Percentiles rank a stretch among this genome's conserved stretches.
Conservation (phyloP, 192 early-diverging fungal genomes). For the Backusella westeae region DNA sequence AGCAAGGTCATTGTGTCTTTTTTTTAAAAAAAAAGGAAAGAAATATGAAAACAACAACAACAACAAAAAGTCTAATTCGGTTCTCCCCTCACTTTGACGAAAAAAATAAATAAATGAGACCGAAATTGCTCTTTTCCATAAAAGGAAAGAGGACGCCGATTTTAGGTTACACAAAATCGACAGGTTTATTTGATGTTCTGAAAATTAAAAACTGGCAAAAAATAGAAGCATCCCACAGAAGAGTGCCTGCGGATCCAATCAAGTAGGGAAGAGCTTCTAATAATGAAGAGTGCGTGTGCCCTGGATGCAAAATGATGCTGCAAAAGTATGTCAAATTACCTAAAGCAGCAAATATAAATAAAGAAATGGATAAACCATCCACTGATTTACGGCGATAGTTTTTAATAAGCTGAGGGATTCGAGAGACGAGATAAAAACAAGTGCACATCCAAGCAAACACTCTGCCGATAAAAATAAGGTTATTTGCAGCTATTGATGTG, state of each 20-base stretch:
- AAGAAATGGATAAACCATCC: slow-evolving; percentile 67
- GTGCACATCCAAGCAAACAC: slow-evolving; percentile 71
- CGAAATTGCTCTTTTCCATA: background rate
- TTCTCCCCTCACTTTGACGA: background rate
- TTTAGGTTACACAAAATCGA: background rate
- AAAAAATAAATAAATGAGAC: background rate
- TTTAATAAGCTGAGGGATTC: slow-evolving; percentile 75
- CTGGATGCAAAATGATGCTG: slow-evolving; percentile 47
- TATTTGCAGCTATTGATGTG: background rate
- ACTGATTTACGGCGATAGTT: slow-evolving; percentile 59
- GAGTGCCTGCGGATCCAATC: slow-evolving; percentile 67
- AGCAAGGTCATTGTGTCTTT: background rate
- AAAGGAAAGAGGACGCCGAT: background rate
- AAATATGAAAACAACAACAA: background rate
- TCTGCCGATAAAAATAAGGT: slow-evolving; percentile 39
- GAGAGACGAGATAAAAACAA: slow-evolving; percentile 61
- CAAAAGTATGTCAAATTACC: slow-evolving; percentile 67
- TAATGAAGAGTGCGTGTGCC: slow-evolving; percentile 24
- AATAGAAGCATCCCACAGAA: slow-evolving; percentile 63
- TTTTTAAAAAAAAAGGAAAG: background rate
- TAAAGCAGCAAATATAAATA: slow-evolving; percentile 73
- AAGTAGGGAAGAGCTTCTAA: slow-evolving; percentile 52
- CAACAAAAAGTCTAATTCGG: background rate
- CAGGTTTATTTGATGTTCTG: background rate
- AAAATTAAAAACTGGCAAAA: slow-evolving; percentile 49